Base-by-base conservation (phyloP, 2,329 filamentous ascomycete genomes). In the Monosporascus ibericus region DNA sequence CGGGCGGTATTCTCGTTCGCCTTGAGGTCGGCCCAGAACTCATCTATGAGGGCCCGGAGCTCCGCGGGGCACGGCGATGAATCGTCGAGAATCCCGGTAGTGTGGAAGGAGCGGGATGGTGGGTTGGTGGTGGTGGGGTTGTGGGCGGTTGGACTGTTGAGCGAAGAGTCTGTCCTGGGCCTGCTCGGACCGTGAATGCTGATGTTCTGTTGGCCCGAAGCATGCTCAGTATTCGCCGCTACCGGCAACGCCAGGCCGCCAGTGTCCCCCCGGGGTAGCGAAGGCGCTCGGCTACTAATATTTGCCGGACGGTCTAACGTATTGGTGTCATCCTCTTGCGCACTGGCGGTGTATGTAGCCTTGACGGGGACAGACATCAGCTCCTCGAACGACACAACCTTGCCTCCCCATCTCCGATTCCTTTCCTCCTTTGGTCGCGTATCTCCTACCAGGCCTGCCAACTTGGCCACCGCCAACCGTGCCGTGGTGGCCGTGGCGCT, bases 361-460 rank as follows among this genome's bases (percentile, higher is more conserved):
- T 52, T 52, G 20, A 47, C 53, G 6, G 61, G 54, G 3, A 52
- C 53, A 51, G 61, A 63, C 47, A 62, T 53, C 34, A 70, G 47
- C 25, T 70, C 65, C n/a, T 70, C 68, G 39, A 70, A 70, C 7
- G 68, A 67, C 47, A 70, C 47, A 17, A 65, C 54, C 46, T 69
- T 64, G n/a, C 68, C 67, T 15, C 64, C 58, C 63, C 64, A 69
- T 8, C 65, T 69, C 57, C 73, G 65, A 6, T 70, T 65, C 44
- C 65, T 66, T 39, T 70, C 63, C 2, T 42, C 44, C 27, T 64
- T 53, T 17, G 60, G 59, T 20, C 57, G 57, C 27, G 56, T 57
- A 18, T 66, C 63, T 39, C 54, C 57, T 6, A 63, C 49, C 24
- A 67, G 44, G 4, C 65, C 66, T 7, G 64, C 66, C 20, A 66